A percentile compares a stretch with the other conserved stretches of the same genome.
These are phyloP conservation scores for Crithidia expoeki DNA, from an alignment of 208 protist species.

Conservation along the genomic window DNA sequence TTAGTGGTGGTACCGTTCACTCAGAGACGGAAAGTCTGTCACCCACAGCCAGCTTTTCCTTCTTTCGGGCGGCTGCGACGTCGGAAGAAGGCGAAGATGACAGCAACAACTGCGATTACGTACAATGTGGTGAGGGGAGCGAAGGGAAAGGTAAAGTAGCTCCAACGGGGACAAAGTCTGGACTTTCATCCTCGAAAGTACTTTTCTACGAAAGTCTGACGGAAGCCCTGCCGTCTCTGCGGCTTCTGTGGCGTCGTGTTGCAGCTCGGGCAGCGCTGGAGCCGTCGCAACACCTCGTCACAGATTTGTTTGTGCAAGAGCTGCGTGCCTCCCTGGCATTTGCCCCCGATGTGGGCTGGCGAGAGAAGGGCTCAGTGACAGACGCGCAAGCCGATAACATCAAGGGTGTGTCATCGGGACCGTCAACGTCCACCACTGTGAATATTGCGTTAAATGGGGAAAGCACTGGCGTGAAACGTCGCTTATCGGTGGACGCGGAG, in stretches of 20 bases:
- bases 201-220: conserved; percentile 19
- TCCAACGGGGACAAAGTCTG: background rate
- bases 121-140: background rate
- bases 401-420: background rate
- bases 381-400: background rate
- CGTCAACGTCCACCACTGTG: background rate
- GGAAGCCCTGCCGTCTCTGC: conserved; percentile 49
- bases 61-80: background rate
- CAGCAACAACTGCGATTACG: background rate
- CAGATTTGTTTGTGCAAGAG: conserved; percentile 44
- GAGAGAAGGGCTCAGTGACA: background rate
- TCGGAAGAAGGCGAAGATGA: background rate
- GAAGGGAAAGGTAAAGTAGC: background rate
- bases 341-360: conserved; percentile 11
- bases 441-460: background rate
- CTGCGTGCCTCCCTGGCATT: conserved; percentile 13
- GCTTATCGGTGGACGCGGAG: background rate
- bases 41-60: conserved; percentile 5
- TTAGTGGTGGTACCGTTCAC: background rate
- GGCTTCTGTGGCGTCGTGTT: conserved; percentile 58
- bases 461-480: conserved; percentile 16
- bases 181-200: background rate
- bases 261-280: conserved; percentile 55
- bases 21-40: background rate
- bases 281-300: conserved; percentile 50